These are phyloP conservation scores for Gymnopilus junonius DNA, from an alignment of 768 basidiomycete genomes.

Conservation along the genomic window DNA sequence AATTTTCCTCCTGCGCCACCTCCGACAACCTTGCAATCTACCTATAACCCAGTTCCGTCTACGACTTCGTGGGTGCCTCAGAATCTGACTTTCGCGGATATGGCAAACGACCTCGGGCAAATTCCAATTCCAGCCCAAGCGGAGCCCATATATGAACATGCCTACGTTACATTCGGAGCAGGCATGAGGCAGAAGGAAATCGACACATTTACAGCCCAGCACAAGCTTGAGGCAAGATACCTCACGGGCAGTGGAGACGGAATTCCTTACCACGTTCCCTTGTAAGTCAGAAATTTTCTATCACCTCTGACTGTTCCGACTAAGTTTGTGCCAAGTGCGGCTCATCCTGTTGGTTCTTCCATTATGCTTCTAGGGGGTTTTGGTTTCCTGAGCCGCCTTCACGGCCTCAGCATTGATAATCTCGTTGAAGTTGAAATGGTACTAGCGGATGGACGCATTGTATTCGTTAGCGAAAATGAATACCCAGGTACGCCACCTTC, in stretches of 20 bases:
- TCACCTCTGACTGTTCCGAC: conserved; percentile 2
- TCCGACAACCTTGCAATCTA: conserved; percentile 34
- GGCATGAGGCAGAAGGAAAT: conserved; percentile 86
- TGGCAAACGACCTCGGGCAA: conserved; percentile 18
- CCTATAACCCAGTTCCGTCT: conserved; percentile 37
- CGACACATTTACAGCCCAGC: conserved; percentile 72
- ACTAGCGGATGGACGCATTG: conserved; percentile 85
- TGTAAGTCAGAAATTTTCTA: conserved; percentile 47
- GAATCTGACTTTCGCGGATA: conserved; percentile 29
- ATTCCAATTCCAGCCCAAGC: conserved; percentile 50
- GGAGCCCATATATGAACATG: conserved; percentile 67
- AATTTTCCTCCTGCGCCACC: conserved; percentile 35
- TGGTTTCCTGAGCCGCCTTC: conserved; percentile 81
- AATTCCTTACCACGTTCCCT: conserved; percentile 82
- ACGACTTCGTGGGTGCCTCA: conserved; percentile 40
- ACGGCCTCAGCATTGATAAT: conserved; percentile 89
- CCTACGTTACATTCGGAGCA: conserved; percentile 86
- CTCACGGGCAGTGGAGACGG: conserved; percentile 50
- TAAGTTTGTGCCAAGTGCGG: conserved; percentile 50
- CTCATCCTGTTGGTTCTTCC: conserved; percentile 80
- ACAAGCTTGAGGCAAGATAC: conserved; percentile 66
- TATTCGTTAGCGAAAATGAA: conserved; percentile 74
- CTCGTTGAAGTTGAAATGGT: conserved; percentile 93
- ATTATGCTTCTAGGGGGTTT: conserved; percentile 89
- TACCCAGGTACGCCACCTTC: conserved; percentile 56